These are phyloP conservation scores for Schizophyllum amplum DNA, from an alignment of 1,284 basidiomycete genomes.

Conservation along the genomic window DNA sequence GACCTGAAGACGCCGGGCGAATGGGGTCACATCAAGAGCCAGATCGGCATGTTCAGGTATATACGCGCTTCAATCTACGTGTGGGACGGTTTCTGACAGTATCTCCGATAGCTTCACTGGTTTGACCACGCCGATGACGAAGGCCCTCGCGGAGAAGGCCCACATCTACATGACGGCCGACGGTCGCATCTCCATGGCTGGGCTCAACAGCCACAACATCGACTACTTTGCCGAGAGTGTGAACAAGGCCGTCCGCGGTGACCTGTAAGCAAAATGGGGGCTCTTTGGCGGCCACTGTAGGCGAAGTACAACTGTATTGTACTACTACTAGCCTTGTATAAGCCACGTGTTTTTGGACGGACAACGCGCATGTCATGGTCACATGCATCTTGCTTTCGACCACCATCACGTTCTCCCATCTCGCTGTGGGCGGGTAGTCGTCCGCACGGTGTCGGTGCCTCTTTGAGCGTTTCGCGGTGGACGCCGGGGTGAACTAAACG, in stretches of 20 bases:
- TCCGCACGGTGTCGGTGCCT: background rate
- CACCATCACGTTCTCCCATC: background rate
- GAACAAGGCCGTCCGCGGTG: slow-evolving; percentile 75
- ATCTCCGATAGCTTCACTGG: slow-evolving; percentile 70
- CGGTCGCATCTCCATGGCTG: slow-evolving; percentile 95
- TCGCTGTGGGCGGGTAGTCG: background rate
- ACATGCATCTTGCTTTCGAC: background rate
- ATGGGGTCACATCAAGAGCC: slow-evolving; percentile 95
- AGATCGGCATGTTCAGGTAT: slow-evolving; percentile 93
- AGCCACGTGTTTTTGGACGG: background rate
- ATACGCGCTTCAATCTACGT: slow-evolving; percentile 10
- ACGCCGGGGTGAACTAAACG: background rate
- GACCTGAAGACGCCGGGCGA: slow-evolving; percentile 86
- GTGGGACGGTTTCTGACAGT: slow-evolving; percentile 2
- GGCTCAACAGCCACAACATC: slow-evolving; percentile 85
- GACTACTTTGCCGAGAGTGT: slow-evolving; percentile 87
- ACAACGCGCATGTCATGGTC: background rate
- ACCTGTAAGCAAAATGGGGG: slow-evolving; percentile 38
- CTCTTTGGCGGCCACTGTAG: background rate
- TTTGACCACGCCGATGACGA: slow-evolving; percentile 77
- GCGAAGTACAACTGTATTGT: slow-evolving; percentile 4
- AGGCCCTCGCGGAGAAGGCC: slow-evolving; percentile 82
- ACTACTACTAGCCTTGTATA: slow-evolving; percentile 5
- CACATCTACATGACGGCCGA: slow-evolving; percentile 92
- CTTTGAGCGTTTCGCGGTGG: background rate